Evolutionary conservation across 352 stramenopile species (phyloP), one percentile per base, ranked within the genome.

Genomic region (Hyaloperonospora brassicae): DNA sequence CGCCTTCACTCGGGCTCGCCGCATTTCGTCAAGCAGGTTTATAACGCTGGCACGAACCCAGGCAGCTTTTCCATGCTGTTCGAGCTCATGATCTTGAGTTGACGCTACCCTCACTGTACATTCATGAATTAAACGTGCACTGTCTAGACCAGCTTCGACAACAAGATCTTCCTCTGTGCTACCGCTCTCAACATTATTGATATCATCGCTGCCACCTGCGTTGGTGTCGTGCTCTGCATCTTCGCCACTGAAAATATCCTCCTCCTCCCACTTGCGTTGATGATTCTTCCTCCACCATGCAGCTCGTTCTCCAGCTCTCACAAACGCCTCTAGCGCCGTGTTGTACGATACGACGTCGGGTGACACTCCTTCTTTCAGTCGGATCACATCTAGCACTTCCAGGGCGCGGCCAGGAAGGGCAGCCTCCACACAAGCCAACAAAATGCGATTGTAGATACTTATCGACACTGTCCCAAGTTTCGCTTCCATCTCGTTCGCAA

Each of bases 301-400:
- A 39, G 55, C 56, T 30, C 53, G 54, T 23, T 54, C 43, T 31
- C 44, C 48, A 30, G 62, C 52, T 62, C 52, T 64, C 21, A 74
- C 59, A 38, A 87, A 76, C 39, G 76, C 67, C 56, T 73, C 73
- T 1, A 91, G 35, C 5, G 77, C 59, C 14, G 64, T 78, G 41
- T 89, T 84, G 54, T 77, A 91, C 13, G 73, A 79, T 53, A 72
- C 53, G 0, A 71, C n/a, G 44, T 86, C 64, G 5, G 66, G 70
- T 14, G 41, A 23, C 17, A 78, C 30, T 7, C 56, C 58, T 22
- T 53, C 41, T 35, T 72, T 56, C 10, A 57, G 22, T 7, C 62
- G 46, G 36, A 87, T 76, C 46, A 75, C 64, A 12, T 47, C 24
- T 14, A 87, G 36, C 2, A 84, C 49, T 27, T 79, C 58, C 10